Conservation (phyloP, 257 asterid genomes). For the Nicotiana attenuata region DNA sequence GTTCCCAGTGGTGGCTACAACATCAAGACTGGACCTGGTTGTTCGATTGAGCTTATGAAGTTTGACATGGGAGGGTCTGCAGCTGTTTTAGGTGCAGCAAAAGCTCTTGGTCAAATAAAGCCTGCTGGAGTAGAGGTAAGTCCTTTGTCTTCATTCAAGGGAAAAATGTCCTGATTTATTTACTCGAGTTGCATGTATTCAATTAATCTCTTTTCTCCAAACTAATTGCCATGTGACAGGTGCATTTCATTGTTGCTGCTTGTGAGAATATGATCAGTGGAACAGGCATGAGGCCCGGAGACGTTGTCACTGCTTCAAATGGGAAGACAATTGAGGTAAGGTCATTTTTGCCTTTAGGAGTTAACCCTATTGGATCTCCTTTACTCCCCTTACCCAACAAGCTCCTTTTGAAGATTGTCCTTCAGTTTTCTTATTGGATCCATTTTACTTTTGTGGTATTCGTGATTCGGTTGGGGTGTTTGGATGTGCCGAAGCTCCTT, state of each 20-base stretch:
- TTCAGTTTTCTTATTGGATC: background rate
- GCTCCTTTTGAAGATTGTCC: background rate
- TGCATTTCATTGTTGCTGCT: slow-evolving; percentile 94
- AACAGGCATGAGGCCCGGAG: slow-evolving; percentile 97
- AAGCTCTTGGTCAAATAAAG: slow-evolving; percentile 90
- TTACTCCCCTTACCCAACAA: background rate
- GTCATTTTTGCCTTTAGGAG: background rate
- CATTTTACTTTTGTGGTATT: background rate
- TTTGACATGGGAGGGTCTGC: slow-evolving; percentile 99
- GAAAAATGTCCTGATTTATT: background rate
- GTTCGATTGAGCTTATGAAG: slow-evolving; percentile 87
- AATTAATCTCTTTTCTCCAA: background rate
- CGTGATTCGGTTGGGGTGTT: background rate
- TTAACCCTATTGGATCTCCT: background rate
- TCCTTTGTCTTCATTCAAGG: slow-evolving; percentile 10
- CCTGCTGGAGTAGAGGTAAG: slow-evolving; percentile 95
- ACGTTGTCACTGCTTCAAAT: slow-evolving; percentile 81
- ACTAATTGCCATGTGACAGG: slow-evolving; percentile 37
- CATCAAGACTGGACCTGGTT: slow-evolving; percentile 94
- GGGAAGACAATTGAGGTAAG: slow-evolving; percentile 93
- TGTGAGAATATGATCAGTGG: slow-evolving; percentile 98
- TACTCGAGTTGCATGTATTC: slow-evolving; percentile 1
- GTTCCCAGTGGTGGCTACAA: slow-evolving; percentile 92
- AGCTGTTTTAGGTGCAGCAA: slow-evolving; percentile 95
- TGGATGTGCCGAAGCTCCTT: background rate